These are phyloP conservation scores for Penicillium samsonianum DNA, from an alignment of 495 filamentous ascomycete species.

Conservation along the genomic window DNA sequence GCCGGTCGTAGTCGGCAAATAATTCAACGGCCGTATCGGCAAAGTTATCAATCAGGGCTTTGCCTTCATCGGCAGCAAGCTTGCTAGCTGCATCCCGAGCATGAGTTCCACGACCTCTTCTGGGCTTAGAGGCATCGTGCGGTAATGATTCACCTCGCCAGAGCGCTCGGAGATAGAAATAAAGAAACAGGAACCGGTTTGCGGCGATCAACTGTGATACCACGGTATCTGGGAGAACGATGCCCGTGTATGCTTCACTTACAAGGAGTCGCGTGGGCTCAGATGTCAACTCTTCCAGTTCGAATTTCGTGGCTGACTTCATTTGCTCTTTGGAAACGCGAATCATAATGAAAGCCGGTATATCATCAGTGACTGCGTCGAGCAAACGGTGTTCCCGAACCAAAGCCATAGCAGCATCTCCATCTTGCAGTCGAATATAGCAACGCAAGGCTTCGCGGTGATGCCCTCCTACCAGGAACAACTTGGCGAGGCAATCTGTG, in stretches of 20 bases:
- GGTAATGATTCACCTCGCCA: constrained; percentile 70
- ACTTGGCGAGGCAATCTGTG: constrained; percentile 76
- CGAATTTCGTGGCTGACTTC: constrained; percentile 61
- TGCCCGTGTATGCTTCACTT: constrained; percentile 85
- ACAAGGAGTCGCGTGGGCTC: constrained; percentile 86
- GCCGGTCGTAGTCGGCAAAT: constrained; percentile 80
- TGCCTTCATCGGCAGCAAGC: constrained; percentile 59
- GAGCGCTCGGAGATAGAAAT: constrained; percentile 84
- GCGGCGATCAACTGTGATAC: constrained; percentile 67
- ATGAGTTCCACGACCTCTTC: constrained; percentile 40
- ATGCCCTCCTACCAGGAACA: constrained; percentile 77
- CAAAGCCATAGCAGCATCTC: constrained; percentile 80
- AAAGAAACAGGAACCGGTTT: constrained; percentile 69
- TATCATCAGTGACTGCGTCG: constrained; percentile 82
- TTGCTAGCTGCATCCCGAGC: constrained; percentile 46
- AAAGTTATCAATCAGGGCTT: constrained; percentile 77
- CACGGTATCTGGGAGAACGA: constrained; percentile 75
- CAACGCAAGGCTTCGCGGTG: constrained; percentile 80
- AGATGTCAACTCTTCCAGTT: constrained; percentile 73
- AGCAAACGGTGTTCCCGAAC: constrained; percentile 83
- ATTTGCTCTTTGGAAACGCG: constrained; percentile 75
- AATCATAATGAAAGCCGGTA: constrained; percentile 83
- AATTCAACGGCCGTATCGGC: constrained; percentile 82
- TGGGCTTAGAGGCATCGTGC: constrained; percentile 39
- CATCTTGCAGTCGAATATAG: constrained; percentile 89